These are phyloP conservation scores for Antitrichia curtipendula DNA, from an alignment of 225 moss, liverwort and hornwort species.

Conservation along the genomic window DNA sequence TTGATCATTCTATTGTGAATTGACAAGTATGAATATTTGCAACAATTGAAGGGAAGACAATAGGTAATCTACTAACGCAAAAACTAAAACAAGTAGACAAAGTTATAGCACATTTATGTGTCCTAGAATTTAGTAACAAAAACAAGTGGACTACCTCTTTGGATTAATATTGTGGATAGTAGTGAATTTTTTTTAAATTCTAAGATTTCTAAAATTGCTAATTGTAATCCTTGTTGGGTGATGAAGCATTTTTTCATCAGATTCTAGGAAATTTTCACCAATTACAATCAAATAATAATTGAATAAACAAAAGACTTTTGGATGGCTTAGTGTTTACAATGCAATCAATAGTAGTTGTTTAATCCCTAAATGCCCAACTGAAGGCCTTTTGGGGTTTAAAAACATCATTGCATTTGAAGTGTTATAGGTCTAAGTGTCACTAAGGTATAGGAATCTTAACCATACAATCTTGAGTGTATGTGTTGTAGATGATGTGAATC, in stretches of 20 bases:
- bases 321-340: background rate
- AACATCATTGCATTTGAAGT: too few relatives aligned
- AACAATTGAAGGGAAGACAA: background rate
- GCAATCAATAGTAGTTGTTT: background rate
- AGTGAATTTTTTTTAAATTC: background rate
- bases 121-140: background rate
- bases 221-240: background rate
- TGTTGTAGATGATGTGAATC: too few relatives aligned
- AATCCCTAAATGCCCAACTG: too few relatives aligned
- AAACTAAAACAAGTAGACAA: background rate
- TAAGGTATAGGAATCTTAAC: too few relatives aligned
- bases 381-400: too few relatives aligned
- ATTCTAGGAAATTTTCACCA: background rate
- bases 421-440: too few relatives aligned
- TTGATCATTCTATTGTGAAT: background rate
- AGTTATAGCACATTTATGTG: background rate
- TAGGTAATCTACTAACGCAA: fast-evolving
- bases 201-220: background rate
- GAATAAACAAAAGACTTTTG: background rate
- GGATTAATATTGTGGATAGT: background rate
- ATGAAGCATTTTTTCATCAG: too few relatives aligned
- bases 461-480: too few relatives aligned
- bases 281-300: background rate
- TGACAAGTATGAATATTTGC: background rate
- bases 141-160: background rate